phyloP scores from a whole-genome alignment of 23 red algal genomes.

The Gracilaria vermiculophylla region DNA sequence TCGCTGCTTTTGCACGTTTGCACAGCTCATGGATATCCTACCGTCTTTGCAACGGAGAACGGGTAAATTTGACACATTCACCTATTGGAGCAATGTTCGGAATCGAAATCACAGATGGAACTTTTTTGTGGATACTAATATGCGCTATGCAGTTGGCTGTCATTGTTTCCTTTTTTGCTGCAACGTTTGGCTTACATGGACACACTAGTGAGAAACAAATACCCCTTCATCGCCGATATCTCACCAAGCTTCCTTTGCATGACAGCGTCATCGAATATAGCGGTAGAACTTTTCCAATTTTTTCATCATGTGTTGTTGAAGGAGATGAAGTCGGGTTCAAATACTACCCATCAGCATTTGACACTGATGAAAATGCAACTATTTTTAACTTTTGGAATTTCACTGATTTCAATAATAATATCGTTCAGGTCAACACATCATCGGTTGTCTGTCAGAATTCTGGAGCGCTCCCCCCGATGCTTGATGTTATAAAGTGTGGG shows the following conservation, averaged over 20 bases:
- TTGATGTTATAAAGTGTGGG: neutral
- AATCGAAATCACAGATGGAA: too few relatives aligned
- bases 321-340: neutral
- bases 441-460: neutral
- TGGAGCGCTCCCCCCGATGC: neutral
- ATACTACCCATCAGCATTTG: constrained; percentile 24
- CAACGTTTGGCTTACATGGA: too few relatives aligned
- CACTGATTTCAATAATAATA: neutral
- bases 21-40: neutral
- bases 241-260: neutral
- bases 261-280: neutral
- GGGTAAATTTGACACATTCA: too few relatives aligned
- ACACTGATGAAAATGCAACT: neutral
- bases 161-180: too few relatives aligned
- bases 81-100: too few relatives aligned
- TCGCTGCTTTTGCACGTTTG: neutral
- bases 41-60: neutral
- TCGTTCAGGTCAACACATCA: neutral
- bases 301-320: neutral
- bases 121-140: too few relatives aligned
- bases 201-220: too few relatives aligned
- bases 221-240: constrained; percentile 3
- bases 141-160: too few relatives aligned
- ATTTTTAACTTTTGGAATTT: constrained; percentile 6
- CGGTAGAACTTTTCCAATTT: neutral